Base-by-base conservation (phyloP, 2,329 filamentous ascomycete genomes). In the Diaporthe humulicola region DNA sequence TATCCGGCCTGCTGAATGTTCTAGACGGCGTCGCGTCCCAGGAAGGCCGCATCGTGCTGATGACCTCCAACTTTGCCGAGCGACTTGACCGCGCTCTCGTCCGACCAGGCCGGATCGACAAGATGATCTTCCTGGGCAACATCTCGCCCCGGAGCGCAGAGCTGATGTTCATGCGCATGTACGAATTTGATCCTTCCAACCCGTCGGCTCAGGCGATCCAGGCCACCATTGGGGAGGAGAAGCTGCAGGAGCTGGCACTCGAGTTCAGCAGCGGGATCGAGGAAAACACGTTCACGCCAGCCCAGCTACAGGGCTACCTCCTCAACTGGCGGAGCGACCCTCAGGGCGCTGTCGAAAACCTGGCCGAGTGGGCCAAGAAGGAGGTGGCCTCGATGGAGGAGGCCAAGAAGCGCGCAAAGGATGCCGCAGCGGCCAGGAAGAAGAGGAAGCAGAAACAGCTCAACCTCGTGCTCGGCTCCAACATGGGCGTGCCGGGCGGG, bases 31-130 rank as follows among this genome's bases (percentile, higher is more conserved):
- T 94, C 0, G 92, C 91, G 0, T 91, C 90, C 0, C 89, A 90
- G 70, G 93, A 95, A 83, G 93, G 93, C 2, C 88, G 92, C 22
- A 91, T 94, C 36, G 87, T 95, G 25, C 89, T 95, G 80, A 94
- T 95, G 92, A 95, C 92, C 0, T 93, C 92, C 38, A 95, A 94
- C 78, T 87, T 89, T 67, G 88, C 89, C 0, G 91, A 94, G 67
- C 88, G 89, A 70, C 87, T 94, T 0, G 92, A 94, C 78, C 83
- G 86, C 2, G 92, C 92, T 0, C 85, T 95, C 0, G 86, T 93
- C 14, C 87, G 93, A 0, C 92, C 92, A 0, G 93, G 93, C 0
- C 87, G 93, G 2, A 90, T 95, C 22, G 93, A 95, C 78, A 87
- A 90, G 81, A 90, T 54, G 75, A 88, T 94, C 12, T 81, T 86